Base-by-base conservation (phyloP, 768 basidiomycete species). In the Mycena galericulata region DNA sequence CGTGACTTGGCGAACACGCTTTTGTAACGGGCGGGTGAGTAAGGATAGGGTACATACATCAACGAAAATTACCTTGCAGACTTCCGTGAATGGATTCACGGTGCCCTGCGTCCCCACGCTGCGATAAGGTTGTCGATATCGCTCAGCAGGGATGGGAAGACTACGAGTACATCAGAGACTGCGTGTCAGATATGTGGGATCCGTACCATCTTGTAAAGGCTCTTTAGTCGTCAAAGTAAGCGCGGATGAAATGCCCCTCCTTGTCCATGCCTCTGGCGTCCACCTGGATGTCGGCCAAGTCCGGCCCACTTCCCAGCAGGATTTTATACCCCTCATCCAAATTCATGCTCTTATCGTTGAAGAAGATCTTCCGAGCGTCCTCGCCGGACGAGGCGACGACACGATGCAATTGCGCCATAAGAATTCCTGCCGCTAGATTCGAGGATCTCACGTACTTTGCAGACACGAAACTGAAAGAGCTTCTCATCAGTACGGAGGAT, bases 401-500 rank as follows among this genome's bases (percentile, higher is more conserved):
- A 20, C 50, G 26, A n/a, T 51, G 50, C 50, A 30, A 14, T 29
- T 32, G 8, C 50, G 45, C 5, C 3, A 15, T 29, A 15, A 32
- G 11, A 29, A 51, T 29, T 6, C 4, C 10, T 3, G 8, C 2
- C 29, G 8, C 15, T 8, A 51, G 24, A 51, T 12, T n/a, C 50
- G 12, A 18, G 47, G 8, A 26, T 29, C 10, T 3, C 7, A 17
- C 75, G 22, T 65, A 78, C 78, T 65, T 78, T 75, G 7, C 79
- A 67, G 20, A 79, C 75, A 20, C 72, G 65, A 58, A 80, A 80
- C 22, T 71, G 75, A 55, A 80, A 80, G 27, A 75, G 71, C 11
- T 73, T 74, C 6, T 70, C 59, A 7, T 71, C 58, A 6, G 72
- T 73, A 22, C 68, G 68, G 53, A 62, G 69, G 68, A 80, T 79